Evolutionary conservation across 371 early-diverging fungal genomes (phyloP).

Genomic region (Enteropsectra breve): DNA sequence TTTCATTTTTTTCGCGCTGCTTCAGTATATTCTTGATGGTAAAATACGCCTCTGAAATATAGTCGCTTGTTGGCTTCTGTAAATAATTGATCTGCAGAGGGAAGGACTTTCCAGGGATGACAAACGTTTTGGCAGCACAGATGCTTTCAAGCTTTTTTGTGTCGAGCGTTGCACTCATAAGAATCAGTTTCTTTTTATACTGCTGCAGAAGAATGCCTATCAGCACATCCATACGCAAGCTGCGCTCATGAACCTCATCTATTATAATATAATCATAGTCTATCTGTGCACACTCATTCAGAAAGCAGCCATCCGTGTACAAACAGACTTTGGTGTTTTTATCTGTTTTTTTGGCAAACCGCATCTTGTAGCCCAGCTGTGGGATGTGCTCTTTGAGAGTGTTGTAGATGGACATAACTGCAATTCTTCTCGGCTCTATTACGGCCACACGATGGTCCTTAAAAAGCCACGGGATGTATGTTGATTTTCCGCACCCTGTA

Average conservation of each 20-base stretch:
- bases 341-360: slow-evolving; percentile 41
- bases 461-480: slow-evolving; percentile 54
- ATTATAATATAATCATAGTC: slow-evolving; percentile 50
- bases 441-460: slow-evolving; percentile 41
- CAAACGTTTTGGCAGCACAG: slow-evolving; percentile 45
- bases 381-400: slow-evolving; percentile 30
- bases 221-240: slow-evolving; percentile 55
- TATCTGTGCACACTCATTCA: slow-evolving; percentile 28
- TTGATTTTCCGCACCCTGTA: slow-evolving; percentile 61
- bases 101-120: slow-evolving; percentile 62
- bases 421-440: slow-evolving; percentile 60
- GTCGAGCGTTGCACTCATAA: slow-evolving; percentile 61
- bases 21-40: slow-evolving; percentile 82
- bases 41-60: slow-evolving; percentile 78
- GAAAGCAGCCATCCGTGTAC: slow-evolving; percentile 59
- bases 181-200: slow-evolving; percentile 48
- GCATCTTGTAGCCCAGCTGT: slow-evolving; percentile 57
- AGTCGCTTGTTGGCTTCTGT: slow-evolving; percentile 85
- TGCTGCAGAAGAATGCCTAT: slow-evolving; percentile 40
- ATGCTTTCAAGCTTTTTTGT: slow-evolving; percentile 42
- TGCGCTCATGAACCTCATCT: slow-evolving; percentile 60
- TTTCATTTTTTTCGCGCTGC: slow-evolving; percentile 62
- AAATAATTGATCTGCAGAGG: slow-evolving; percentile 86
- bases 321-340: slow-evolving; percentile 35
- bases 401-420: slow-evolving; percentile 55